Conservation (phyloP, 108 stramenopile species). For the Skeletonema marinoi region DNA sequence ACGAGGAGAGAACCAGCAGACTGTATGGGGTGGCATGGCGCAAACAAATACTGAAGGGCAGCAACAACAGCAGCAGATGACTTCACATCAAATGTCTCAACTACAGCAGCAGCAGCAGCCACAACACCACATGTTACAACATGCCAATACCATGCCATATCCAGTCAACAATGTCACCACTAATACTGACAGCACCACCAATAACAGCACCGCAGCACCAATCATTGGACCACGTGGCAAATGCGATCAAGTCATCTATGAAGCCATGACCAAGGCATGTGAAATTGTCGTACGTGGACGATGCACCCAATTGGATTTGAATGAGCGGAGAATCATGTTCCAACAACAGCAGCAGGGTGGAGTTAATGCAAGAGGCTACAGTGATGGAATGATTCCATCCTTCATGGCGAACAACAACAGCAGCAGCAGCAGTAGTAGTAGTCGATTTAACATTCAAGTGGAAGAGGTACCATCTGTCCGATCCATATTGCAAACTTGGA, state of each 20-base stretch:
- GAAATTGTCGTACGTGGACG: slow-evolving; percentile 81
- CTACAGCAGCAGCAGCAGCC: neutral
- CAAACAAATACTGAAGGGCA: neutral
- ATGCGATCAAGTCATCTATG: slow-evolving; percentile 90
- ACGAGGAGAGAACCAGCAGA: neutral
- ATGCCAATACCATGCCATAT: neutral
- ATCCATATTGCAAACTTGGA: slow-evolving; percentile 54
- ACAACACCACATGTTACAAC: neutral
- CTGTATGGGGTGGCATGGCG: neutral
- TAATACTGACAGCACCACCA: neutral
- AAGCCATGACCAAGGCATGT: slow-evolving; percentile 84
- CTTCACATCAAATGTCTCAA: neutral
- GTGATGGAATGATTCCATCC: neutral
- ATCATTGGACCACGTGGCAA: slow-evolving; percentile 55
- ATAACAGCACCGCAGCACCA: slow-evolving; percentile 6
- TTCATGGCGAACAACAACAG: slow-evolving; percentile 1
- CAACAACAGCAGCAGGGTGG: slow-evolving; percentile 22
- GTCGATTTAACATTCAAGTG: slow-evolving; percentile 77
- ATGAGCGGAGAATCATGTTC: neutral
- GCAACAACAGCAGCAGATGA: neutral
- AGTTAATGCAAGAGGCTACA: neutral
- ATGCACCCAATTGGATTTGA: slow-evolving; percentile 38
- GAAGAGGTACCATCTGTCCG: slow-evolving; percentile 65
- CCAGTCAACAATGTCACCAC: neutral
- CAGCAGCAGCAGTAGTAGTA: slow-evolving; percentile 14